Evolutionary conservation across 768 basidiomycete genomes (phyloP).

Genomic region (Boletellus ananiceps): DNA sequence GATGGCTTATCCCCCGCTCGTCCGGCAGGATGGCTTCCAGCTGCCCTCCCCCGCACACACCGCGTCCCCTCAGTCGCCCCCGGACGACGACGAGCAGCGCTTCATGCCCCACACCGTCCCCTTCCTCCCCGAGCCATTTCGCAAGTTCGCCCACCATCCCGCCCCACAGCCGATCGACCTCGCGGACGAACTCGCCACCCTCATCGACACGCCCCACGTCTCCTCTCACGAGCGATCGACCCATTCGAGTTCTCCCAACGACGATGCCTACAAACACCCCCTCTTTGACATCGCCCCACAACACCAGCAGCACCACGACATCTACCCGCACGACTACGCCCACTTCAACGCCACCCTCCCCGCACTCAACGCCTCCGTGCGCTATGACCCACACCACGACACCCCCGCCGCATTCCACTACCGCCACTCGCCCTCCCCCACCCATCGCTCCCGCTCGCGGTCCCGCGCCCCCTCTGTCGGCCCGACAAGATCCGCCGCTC

Average conservation of each 20-base stretch:
- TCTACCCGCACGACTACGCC: constrained; percentile 30
- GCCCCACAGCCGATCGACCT: constrained; percentile 46
- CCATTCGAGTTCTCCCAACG: constrained; percentile 37
- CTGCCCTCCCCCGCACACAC: constrained; percentile 43
- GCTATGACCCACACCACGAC: constrained; percentile 45
- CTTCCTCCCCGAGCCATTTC: constrained; percentile 51
- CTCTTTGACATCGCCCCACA: constrained; percentile 58
- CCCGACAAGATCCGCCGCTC: constrained; percentile 47
- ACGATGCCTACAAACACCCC: constrained; percentile 47
- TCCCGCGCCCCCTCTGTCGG: constrained; percentile 39
- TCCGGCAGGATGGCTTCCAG: constrained; percentile 75
- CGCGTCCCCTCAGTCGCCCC: constrained; percentile 25
- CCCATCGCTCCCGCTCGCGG: constrained; percentile 44
- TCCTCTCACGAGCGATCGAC: constrained; percentile 41
- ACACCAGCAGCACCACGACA: constrained; percentile 26
- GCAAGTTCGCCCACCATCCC: constrained; percentile 40
- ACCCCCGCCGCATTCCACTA: constrained; percentile 21
- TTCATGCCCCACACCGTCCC: constrained; percentile 43
- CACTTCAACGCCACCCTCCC: constrained; percentile 50
- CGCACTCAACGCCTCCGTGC: constrained; percentile 46
- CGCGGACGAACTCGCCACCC: constrained; percentile 60
- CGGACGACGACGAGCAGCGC: constrained; percentile 31
- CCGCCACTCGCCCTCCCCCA: constrained; percentile 27
- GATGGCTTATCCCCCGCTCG: constrained; percentile 30
- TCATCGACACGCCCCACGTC: constrained; percentile 41